A percentile compares a stretch with the other conserved stretches of the same genome.
phyloP scores from a whole-genome alignment of 768 basidiomycete genomes.

The Tulasnella sp. region DNA sequence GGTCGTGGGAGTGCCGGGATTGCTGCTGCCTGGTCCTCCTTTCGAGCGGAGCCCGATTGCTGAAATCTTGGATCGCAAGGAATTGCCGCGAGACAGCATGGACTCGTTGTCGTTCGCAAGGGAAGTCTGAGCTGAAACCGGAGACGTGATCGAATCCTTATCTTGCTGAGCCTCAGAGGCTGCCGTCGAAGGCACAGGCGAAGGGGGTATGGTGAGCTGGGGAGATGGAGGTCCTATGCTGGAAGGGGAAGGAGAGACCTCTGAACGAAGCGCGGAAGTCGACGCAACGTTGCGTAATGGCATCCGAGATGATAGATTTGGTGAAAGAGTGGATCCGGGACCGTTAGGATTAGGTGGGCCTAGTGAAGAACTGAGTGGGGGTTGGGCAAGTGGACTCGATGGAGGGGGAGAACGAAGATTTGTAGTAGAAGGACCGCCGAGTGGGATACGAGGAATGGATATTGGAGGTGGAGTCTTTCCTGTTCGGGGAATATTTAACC shows the following conservation, averaged over 20 bases:
- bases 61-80: constrained; percentile 56
- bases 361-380: not conserved
- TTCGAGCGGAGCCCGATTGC: constrained; percentile 56
- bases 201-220: not conserved
- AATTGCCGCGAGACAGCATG: constrained; percentile 26
- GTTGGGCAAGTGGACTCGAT: constrained; percentile 4
- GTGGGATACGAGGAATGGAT: not conserved
- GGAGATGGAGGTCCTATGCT: not conserved
- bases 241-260: not conserved
- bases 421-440: not conserved
- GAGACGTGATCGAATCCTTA: not conserved
- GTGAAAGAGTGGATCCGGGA: not conserved
- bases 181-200: not conserved
- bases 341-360: not conserved
- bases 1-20: constrained; percentile 28
- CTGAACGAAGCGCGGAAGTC: not conserved
- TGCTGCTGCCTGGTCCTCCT: constrained; percentile 26
- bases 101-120: not conserved
- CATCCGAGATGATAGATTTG: not conserved
- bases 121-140: not conserved
- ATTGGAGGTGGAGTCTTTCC: not conserved
- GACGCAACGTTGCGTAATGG: not conserved
- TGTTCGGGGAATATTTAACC: not conserved
- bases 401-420: not conserved
- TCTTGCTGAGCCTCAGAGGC: not conserved